phyloP scores from a whole-genome alignment of 2,329 filamentous ascomycete species.

The Cordyceps farinosa region DNA sequence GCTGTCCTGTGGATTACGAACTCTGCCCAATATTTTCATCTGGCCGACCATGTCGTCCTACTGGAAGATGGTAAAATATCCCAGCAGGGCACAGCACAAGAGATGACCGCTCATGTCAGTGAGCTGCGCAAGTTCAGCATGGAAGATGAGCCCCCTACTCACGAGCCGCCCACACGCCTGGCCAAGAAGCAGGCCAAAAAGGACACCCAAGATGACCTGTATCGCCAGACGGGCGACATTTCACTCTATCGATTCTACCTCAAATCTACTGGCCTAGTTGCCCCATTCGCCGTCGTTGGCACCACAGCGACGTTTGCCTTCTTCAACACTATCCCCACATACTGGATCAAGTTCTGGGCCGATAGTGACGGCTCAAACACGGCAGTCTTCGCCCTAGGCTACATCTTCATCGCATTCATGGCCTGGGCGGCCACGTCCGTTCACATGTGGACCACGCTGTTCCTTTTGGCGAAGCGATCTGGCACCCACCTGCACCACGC shows the following conservation, averaged over 20 bases:
- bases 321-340: slow-evolving; percentile 36
- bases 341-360: slow-evolving; percentile 40
- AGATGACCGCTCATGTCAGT: background rate
- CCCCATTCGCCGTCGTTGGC: slow-evolving; percentile 26
- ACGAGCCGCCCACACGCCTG: background rate
- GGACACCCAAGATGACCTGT: slow-evolving; percentile 6
- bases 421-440: slow-evolving; percentile 29
- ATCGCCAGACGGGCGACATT: slow-evolving; percentile 29
- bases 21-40: slow-evolving; percentile 34
- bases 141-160: background rate
- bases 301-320: slow-evolving; percentile 29
- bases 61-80: slow-evolving; percentile 34
- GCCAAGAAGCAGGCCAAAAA: slow-evolving; percentile 9
- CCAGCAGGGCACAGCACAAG: slow-evolving; percentile 35
- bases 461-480: slow-evolving; percentile 36
- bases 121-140: slow-evolving; percentile 12
- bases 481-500: slow-evolving; percentile 27
- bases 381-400: slow-evolving; percentile 35
- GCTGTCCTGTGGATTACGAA: slow-evolving; percentile 35
- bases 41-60: slow-evolving; percentile 41
- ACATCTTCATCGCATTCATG: slow-evolving; percentile 34
- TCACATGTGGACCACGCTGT: slow-evolving; percentile 26
- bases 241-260: slow-evolving; percentile 38
- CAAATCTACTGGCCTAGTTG: slow-evolving; percentile 25
- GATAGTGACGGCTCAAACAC: slow-evolving; percentile 25